A percentile compares a stretch with the other conserved stretches of the same genome.
These are phyloP conservation scores for Penicillium sp. DNA, from an alignment of 2,329 filamentous ascomycete genomes.

Conservation along the genomic window DNA sequence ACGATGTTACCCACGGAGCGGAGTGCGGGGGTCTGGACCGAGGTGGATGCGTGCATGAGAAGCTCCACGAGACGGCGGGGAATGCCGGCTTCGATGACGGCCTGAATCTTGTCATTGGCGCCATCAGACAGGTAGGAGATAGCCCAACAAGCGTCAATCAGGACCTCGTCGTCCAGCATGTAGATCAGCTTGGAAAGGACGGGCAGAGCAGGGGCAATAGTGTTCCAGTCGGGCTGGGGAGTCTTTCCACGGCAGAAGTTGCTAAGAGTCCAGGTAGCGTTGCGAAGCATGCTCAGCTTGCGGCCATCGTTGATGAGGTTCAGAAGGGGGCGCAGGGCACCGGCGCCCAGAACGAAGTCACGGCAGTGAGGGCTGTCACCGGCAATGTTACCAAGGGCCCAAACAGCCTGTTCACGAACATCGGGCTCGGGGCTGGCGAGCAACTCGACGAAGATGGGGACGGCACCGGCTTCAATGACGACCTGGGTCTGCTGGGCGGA, in stretches of 20 bases:
- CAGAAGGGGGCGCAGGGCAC: constrained; percentile 87
- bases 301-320: constrained; percentile 92
- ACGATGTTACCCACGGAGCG: constrained; percentile 98
- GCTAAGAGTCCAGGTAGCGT: constrained; percentile 98
- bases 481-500: constrained; percentile 98
- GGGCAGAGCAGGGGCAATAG: constrained; percentile 89
- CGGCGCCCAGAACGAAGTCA: constrained; percentile 90
- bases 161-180: constrained; percentile 94
- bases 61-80: constrained; percentile 94
- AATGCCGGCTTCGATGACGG: constrained; percentile 97
- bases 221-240: constrained; percentile 96
- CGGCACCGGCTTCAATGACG: constrained; percentile 95
- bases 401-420: constrained; percentile 96
- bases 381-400: constrained; percentile 97
- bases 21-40: constrained; percentile 94
- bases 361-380: constrained; percentile 97
- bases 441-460: constrained; percentile 97
- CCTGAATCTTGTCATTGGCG: constrained; percentile 98
- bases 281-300: constrained; percentile 98
- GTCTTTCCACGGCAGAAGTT: constrained; percentile 99
- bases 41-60: constrained; percentile 96
- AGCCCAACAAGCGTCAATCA: constrained; percentile 99
- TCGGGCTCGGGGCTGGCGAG: constrained; percentile 94
- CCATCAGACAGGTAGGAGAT: constrained; percentile 98
- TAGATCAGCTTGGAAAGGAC: constrained; percentile 97